A percentile compares a stretch with the other conserved stretches of the same genome.
phyloP scores from a whole-genome alignment of 2,329 filamentous ascomycete species.

The Onygena corvina region DNA sequence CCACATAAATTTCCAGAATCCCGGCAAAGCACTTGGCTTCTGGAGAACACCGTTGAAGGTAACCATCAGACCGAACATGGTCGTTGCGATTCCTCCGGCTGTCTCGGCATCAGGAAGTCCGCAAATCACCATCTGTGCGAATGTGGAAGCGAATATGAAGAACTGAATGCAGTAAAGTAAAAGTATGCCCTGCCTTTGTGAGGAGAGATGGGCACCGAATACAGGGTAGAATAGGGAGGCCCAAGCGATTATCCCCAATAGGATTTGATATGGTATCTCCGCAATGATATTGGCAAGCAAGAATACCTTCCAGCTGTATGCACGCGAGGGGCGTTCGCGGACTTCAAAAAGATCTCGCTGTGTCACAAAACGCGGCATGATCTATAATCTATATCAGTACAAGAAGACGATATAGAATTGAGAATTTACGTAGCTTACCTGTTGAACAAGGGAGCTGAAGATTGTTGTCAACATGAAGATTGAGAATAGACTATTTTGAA shows the following conservation, averaged over 20 bases:
- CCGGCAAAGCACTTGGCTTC: conserved; percentile 48
- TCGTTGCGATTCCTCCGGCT: conserved; percentile 62
- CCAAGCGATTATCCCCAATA: conserved; percentile 63
- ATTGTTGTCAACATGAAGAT: conserved; percentile 62
- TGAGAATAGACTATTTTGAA: conserved; percentile 77
- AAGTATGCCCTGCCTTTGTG: conserved; percentile 63
- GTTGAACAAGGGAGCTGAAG: conserved; percentile 45
- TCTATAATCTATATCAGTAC: conserved; percentile 15
- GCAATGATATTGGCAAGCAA: conserved; percentile 73
- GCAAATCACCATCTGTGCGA: conserved; percentile 65
- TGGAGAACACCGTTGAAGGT: conserved; percentile 65
- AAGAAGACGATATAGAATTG: conserved; percentile 25
- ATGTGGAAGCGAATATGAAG: conserved; percentile 69
- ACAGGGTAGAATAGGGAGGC: conserved; percentile 79
- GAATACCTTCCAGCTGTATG: conserved; percentile 76
- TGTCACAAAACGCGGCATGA: conserved; percentile 72
- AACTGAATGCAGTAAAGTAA: conserved; percentile 66
- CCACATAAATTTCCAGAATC: conserved; percentile 81
- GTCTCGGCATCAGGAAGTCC: conserved; percentile 63
- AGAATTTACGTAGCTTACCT: conserved; percentile 49
- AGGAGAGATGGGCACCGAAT: conserved; percentile 45
- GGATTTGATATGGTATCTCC: conserved; percentile 71
- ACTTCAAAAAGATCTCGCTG: conserved; percentile 75
- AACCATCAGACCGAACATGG: conserved; percentile 60
- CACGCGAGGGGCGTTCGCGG: conserved; percentile 70